A percentile compares a stretch with the other conserved stretches of the same genome.
phyloP scores from a whole-genome alignment of 345 rosid genomes.

The Arabidopsis suecica region DNA sequence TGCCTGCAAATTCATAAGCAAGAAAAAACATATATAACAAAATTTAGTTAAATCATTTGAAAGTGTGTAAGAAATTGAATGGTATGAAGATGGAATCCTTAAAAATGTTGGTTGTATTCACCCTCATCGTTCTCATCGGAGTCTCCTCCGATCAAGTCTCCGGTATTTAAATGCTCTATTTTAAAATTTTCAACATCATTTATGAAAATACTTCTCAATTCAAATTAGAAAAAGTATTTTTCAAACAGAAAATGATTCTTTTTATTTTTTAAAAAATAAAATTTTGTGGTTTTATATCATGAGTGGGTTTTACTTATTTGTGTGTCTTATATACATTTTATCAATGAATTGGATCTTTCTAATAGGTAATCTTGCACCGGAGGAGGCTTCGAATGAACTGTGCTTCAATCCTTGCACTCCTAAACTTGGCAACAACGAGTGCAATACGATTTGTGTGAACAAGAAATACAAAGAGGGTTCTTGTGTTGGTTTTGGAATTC shows the following conservation, averaged over 20 bases:
- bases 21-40: neutral
- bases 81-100: slow-evolving; percentile 20
- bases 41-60: neutral
- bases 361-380: neutral
- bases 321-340: neutral
- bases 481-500: slow-evolving; percentile 28
- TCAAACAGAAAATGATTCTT: no score
- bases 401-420: slow-evolving; percentile 28
- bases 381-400: neutral
- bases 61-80: neutral
- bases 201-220: neutral
- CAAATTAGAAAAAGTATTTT: neutral
- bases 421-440: slow-evolving; percentile 18
- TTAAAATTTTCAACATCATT: neutral
- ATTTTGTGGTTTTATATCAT: neutral
- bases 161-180: neutral
- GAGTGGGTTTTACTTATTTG: neutral
- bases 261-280: neutral
- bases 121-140: neutral
- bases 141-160: neutral
- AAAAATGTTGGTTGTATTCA: neutral
- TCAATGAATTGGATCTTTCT: neutral
- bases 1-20: neutral
- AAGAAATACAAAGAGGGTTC: slow-evolving; percentile 36
- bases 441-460: slow-evolving; percentile 23